Evolutionary conservation across 202 grass and related monocot genomes (phyloP), one percentile per base, ranked within the genome.

Genomic region (Cymbopogon flexuosus): DNA sequence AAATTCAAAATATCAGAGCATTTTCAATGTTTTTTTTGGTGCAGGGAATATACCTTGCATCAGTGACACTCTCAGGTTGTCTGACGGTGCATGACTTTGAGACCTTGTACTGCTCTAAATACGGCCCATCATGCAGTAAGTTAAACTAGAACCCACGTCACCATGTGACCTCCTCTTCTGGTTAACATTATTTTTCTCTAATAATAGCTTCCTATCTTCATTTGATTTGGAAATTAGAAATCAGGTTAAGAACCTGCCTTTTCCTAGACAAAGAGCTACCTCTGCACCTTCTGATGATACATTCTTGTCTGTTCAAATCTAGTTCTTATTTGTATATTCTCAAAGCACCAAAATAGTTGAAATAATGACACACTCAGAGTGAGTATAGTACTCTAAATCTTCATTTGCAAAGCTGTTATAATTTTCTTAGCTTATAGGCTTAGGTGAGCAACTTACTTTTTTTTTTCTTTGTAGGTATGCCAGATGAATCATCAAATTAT

Each of bases 61-160:
- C 92, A 65, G 92, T 94, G 65, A 94, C 95, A 86, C 73, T 82
- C 78, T 89, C 92, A 51, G 95, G 95, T 24, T 98, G 95, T 89
- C 76, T 98, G 70, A 94, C 95, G 31, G 92, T 98, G 79, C 88
- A 98, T 68, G 95, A 98, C 72, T 98, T 98, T 75, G 95, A 94
- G 82, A 91, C 86, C 10, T 85, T 98, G 37, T 98, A 98, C 75
- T 93, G 92, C 76, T 82, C 84, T 71, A 68, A 78, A 54, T 85
- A 91, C 75, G 88, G 84, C 71, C 82, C 86, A 79, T 84, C 79
- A 60, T 68, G 57, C 37, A 54, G 89, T 94, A 94, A 89, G 85
- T 86, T 87, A 83, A 82, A 43, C 23, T 68, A 29, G 63, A 70
- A 84, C 72, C 15, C 37, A 40, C 0, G 16, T 71, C 15, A 40